phyloP scores from a whole-genome alignment of 495 filamentous ascomycete genomes.

The Bacidia rubella region DNA sequence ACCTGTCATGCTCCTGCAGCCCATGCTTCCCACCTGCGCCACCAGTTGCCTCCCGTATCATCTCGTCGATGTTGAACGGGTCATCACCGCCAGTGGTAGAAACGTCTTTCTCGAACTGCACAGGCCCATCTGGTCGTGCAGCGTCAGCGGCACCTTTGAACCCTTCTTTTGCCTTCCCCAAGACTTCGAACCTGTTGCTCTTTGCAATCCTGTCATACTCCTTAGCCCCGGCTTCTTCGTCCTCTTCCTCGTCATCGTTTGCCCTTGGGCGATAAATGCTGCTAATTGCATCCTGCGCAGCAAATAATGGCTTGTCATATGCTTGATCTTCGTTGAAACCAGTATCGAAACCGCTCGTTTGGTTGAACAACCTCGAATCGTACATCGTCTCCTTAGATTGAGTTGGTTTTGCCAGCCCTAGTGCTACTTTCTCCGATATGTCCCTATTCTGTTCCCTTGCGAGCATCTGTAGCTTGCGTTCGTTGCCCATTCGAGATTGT shows the following conservation, averaged over 20 bases:
- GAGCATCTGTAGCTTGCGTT: conserved; percentile 77
- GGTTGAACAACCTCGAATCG: conserved; percentile 91
- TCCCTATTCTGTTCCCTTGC: conserved; percentile 93
- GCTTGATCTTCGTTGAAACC: conserved; percentile 97
- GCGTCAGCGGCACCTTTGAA: conserved; percentile 80
- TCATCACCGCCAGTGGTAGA: conserved; percentile 50
- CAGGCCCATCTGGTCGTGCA: conserved; percentile 83
- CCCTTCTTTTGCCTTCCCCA: conserved; percentile 72
- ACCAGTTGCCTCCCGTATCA: conserved; percentile 67
- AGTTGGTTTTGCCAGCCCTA: conserved; percentile 90
- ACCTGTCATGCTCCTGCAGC: conserved; percentile 56
- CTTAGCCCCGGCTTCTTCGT: conserved; percentile 62
- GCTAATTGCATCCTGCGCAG: conserved; percentile 87
- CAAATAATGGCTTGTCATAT: conserved; percentile 96
- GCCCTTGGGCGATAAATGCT: conserved; percentile 83
- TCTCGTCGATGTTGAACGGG: conserved; percentile 85
- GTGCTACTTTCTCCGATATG: conserved; percentile 92
- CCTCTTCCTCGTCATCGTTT: conserved; percentile 52
- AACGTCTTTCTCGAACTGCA: conserved; percentile 91
- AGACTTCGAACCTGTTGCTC: conserved; percentile 67
- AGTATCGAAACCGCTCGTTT: conserved; percentile 70
- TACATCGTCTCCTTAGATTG: conserved; percentile 86
- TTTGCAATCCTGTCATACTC: conserved; percentile 83
- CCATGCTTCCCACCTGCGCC: conserved; percentile 67
- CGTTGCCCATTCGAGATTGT: conserved; percentile 90